phyloP scores from a whole-genome alignment of 1,139 yeast genomes.

The Candida labiduridarum region DNA sequence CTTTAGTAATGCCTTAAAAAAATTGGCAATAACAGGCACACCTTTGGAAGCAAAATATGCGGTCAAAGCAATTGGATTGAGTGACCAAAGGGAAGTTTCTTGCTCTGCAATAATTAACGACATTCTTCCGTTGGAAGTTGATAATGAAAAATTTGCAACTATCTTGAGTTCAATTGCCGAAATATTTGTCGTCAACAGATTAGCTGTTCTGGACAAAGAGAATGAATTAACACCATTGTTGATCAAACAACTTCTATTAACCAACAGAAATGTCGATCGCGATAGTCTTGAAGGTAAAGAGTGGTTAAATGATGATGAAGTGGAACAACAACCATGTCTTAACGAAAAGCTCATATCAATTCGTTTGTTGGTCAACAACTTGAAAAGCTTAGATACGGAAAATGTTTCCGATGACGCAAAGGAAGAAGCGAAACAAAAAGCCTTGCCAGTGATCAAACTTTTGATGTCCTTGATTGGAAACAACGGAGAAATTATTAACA shows the following conservation, averaged over 20 bases:
- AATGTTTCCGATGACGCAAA: constrained; percentile 29
- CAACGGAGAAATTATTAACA: constrained; percentile 77
- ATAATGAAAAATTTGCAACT: constrained; percentile 47
- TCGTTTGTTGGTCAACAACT: constrained; percentile 63
- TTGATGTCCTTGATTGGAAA: constrained; percentile 68
- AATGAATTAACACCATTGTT: constrained; percentile 61
- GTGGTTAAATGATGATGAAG: constrained; percentile 54
- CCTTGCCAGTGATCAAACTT: constrained; percentile 68
- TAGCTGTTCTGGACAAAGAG: constrained; percentile 53
- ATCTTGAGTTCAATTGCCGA: constrained; percentile 66
- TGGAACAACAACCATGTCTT: constrained; percentile 39
- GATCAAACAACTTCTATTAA: constrained; percentile 61
- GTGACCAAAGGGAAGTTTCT: constrained; percentile 42
- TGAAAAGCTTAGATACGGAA: constrained; percentile 46
- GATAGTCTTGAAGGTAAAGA: constrained; percentile 29
- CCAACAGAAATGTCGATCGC: constrained; percentile 36
- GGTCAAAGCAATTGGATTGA: constrained; percentile 56
- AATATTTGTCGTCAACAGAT: constrained; percentile 54
- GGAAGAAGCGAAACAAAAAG: constrained; percentile 34
- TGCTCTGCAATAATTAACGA: constrained; percentile 40
- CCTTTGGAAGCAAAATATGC: constrained; percentile 70
- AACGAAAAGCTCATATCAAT: constrained; percentile 57
- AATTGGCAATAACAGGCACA: constrained; percentile 53
- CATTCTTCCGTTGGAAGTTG: constrained; percentile 54
- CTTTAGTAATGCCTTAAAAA: constrained; percentile 44